These are phyloP conservation scores for Acanthamoeba triangularis DNA, from an alignment of 208 protist species.

Conservation along the genomic window DNA sequence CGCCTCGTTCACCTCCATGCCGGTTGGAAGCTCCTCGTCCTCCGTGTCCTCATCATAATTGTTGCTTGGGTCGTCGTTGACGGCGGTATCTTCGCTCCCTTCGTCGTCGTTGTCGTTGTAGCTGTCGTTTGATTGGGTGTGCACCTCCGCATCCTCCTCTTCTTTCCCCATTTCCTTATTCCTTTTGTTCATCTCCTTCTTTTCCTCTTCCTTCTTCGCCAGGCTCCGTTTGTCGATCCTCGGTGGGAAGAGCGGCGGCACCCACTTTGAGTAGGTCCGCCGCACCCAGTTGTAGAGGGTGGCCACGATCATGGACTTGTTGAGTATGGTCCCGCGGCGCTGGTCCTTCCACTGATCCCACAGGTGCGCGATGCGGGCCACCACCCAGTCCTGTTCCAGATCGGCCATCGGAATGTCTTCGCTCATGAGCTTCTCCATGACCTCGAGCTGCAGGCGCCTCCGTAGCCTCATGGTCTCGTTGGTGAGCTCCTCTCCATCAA, in stretches of 20 bases:
- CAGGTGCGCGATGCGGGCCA: not conserved
- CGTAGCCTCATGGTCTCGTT: not conserved
- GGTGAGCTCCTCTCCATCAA: not conserved
- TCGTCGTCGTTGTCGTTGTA: too few relatives aligned
- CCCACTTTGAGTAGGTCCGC: not conserved
- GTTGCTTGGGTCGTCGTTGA: not conserved
- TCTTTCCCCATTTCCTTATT: too few relatives aligned
- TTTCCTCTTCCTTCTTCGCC: too few relatives aligned
- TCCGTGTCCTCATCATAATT: too few relatives aligned
- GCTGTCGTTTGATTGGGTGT: too few relatives aligned
- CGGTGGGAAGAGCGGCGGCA: not conserved
- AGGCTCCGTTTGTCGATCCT: not conserved
- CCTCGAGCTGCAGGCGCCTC: not conserved
- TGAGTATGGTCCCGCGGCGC: too few relatives aligned
- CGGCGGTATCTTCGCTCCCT: too few relatives aligned
- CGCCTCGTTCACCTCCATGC: too few relatives aligned
- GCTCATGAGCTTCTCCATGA: not conserved
- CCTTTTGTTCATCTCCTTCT: too few relatives aligned
- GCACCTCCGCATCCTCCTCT: too few relatives aligned
- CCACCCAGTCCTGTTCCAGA: not conserved
- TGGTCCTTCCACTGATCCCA: not conserved
- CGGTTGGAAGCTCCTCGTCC: too few relatives aligned
- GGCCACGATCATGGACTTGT: not conserved
- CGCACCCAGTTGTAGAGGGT: not conserved
- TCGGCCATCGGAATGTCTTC: not conserved